Evolutionary conservation across 305 asterid genomes (phyloP).

Genomic region (Fraxinus xanthoxyloides): DNA sequence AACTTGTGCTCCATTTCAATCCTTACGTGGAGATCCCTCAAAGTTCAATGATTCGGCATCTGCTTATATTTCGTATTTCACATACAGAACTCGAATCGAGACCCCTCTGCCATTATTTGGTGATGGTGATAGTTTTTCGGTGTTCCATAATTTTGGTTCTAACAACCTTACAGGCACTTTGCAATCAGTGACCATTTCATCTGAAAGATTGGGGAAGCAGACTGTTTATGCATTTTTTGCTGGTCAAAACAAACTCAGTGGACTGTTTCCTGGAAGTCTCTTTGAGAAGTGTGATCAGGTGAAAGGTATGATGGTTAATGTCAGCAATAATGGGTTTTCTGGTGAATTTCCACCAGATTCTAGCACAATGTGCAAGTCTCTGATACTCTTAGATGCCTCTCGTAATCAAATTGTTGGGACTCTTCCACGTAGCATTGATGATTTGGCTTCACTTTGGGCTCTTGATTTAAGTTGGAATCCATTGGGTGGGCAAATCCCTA

Average conservation of each 20-base stretch:
- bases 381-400: constrained; percentile 63
- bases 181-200: constrained; percentile 51
- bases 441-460: constrained; percentile 51
- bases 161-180: constrained; percentile 63
- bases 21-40: constrained; percentile 20
- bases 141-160: constrained; percentile 67
- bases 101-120: constrained; percentile 37
- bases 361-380: constrained; percentile 47
- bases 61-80: constrained; percentile 48
- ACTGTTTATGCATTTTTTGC: constrained; percentile 68
- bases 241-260: constrained; percentile 63
- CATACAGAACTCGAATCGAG: constrained; percentile 40
- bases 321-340: constrained; percentile 53
- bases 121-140: constrained; percentile 36
- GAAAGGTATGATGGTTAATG: constrained; percentile 52
- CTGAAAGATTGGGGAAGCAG: constrained; percentile 43
- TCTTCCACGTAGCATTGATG: constrained; percentile 51
- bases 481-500: constrained; percentile 65
- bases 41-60: constrained; percentile 45
- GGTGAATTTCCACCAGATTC: constrained; percentile 60
- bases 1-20: constrained; percentile 41
- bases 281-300: constrained; percentile 58
- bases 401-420: constrained; percentile 54
- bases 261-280: constrained; percentile 49
- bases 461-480: constrained; percentile 73